phyloP scores from a whole-genome alignment of 2,329 filamentous ascomycete genomes.

The Plectosphaerella cucumerina region DNA sequence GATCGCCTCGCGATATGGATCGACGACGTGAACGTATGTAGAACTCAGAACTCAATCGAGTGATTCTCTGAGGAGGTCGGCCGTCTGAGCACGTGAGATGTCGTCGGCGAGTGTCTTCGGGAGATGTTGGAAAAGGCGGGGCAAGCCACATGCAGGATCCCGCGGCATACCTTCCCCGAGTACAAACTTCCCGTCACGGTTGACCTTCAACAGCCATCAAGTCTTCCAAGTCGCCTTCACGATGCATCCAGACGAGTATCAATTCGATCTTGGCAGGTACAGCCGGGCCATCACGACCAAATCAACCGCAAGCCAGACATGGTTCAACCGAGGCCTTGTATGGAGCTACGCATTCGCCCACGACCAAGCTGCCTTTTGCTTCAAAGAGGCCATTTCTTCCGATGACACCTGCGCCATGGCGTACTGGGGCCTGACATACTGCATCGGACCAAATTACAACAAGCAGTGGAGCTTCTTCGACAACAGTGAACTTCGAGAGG shows the following conservation, averaged over 20 bases:
- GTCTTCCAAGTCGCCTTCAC: slow-evolving; percentile 57
- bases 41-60: too few species aligned
- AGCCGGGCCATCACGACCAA: slow-evolving; percentile 50
- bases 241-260: slow-evolving; percentile 25
- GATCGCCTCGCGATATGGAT: too few species aligned
- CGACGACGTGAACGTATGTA: too few species aligned
- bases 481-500: slow-evolving; percentile 48
- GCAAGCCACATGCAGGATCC: too few species aligned
- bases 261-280: slow-evolving; percentile 62
- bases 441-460: slow-evolving; percentile 71
- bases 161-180: too few species aligned
- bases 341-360: slow-evolving; percentile 78
- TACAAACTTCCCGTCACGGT: too few species aligned
- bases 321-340: slow-evolving; percentile 69
- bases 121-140: too few species aligned
- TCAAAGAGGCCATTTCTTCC: slow-evolving; percentile 50
- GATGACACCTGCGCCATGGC: slow-evolving; percentile 58
- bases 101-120: too few species aligned
- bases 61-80: too few species aligned
- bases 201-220: too few species aligned
- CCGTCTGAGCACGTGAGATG: too few species aligned
- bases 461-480: slow-evolving; percentile 74
- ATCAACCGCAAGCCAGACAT: slow-evolving; percentile 49
- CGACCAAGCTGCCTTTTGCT: slow-evolving; percentile 63
- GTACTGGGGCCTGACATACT: slow-evolving; percentile 68